Percentiles rank a stretch among this genome's conserved stretches.
These are phyloP conservation scores for Trichoderma harzianum DNA, from an alignment of 2,329 filamentous ascomycete genomes.

Conservation along the genomic window DNA sequence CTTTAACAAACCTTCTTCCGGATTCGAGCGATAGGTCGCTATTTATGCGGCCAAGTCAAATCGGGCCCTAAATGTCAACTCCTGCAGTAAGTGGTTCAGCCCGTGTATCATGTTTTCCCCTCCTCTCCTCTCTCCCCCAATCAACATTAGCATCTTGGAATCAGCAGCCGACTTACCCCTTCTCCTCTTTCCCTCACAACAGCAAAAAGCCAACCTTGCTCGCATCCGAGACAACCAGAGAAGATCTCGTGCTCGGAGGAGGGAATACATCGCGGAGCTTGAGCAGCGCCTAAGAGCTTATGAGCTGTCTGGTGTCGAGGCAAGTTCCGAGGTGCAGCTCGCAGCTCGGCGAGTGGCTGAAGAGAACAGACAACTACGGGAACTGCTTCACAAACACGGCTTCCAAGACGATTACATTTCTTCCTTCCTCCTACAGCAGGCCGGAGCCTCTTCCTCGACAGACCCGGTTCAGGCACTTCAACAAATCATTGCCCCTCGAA, in stretches of 20 bases:
- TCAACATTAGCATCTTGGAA: not conserved
- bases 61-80: constrained; percentile 24
- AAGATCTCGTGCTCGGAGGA: constrained; percentile 68
- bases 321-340: constrained; percentile 67
- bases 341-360: constrained; percentile 66
- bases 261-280: constrained; percentile 69
- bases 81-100: constrained; percentile 23
- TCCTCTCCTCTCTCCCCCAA: constrained; percentile 20
- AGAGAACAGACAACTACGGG: constrained; percentile 64
- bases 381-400: constrained; percentile 56
- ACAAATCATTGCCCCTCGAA: constrained; percentile 37
- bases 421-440: constrained; percentile 33
- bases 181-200: constrained; percentile 18
- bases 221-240: constrained; percentile 75
- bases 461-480: constrained; percentile 35
- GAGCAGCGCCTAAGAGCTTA: constrained; percentile 59
- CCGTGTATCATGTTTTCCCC: constrained; percentile 4
- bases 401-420: constrained; percentile 55
- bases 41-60: constrained; percentile 19
- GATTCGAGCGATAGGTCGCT: constrained; percentile 17
- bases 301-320: constrained; percentile 64
- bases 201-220: constrained; percentile 41
- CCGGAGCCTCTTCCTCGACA: constrained; percentile 5
- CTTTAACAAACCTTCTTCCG: constrained; percentile 7
- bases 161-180: constrained; percentile 1